Evolutionary conservation across 2,329 filamentous ascomycete genomes (phyloP), one percentile per base, ranked within the genome.

Genomic region (Exophiala xenobiotica): DNA sequence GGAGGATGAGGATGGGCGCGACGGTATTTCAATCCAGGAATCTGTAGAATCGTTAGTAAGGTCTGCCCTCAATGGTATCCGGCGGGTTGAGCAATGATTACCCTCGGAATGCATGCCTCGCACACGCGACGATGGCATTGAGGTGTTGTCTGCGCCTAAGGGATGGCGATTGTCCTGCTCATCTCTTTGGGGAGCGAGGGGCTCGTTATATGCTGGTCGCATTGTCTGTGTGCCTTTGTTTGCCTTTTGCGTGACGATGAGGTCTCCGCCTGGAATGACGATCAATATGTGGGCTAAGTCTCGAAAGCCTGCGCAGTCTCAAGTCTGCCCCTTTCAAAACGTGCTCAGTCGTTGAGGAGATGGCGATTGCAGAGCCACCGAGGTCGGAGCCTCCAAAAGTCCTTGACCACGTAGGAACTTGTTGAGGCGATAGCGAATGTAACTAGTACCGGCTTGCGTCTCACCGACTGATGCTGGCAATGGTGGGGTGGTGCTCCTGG

Each of bases 21-120:
- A 96, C 40, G 87, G 83, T 54, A 99, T 84, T 69, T 99, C 92
- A 62, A 97, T 83, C 93, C 93, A 99, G 6, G 93, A 96, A 74
- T 97, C 93, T 91, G 75, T 24, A 60, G 51, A 72, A 73, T 69
- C 39, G 64, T 68, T 24, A 70, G 67, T 69, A 72, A 73, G 74
- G 70, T 50, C 54, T 55, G 20, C 39, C 23, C 19, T 18, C 38
- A 12, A 49, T 33, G 26, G 26, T 50, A 51, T 45, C 57, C 51
- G 50, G 22, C 40, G 38, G 42, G 27, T 18, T 4, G 12, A 5
- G 11, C 11, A 4, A 33, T 33, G 11, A 4, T 12, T 52, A 62
- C 61, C 61, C 58, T 63, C 61, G 26, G 59, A 61, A 14, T 53
- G 53, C 31, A 58, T 44, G 14, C 55, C 54, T 51, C 55, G 58